Percentiles rank a stretch among this genome's conserved stretches.
These are phyloP conservation scores for Brassica cretica DNA, from an alignment of 345 rosid species.

Conservation along the genomic window DNA sequence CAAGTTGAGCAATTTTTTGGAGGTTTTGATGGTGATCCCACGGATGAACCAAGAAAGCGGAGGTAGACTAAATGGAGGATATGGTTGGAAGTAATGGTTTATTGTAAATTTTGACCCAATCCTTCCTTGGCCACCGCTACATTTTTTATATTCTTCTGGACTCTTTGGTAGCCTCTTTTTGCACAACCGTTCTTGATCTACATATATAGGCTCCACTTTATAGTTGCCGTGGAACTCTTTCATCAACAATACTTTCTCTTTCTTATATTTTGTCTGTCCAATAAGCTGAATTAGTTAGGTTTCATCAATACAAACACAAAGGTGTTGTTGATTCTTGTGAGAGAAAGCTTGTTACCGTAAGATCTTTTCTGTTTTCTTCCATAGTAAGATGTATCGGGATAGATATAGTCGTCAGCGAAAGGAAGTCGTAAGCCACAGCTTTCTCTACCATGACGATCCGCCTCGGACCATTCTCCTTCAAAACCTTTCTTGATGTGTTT, in stretches of 20 bases:
- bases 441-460: neutral
- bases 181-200: conserved; percentile 61
- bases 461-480: conserved; percentile 1
- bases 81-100: conserved; percentile 72
- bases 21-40: conserved; percentile 60
- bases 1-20: conserved; percentile 45
- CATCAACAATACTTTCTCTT: conserved; percentile 62
- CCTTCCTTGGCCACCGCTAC: conserved; percentile 71
- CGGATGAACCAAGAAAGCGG: conserved; percentile 82
- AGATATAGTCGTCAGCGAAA: neutral
- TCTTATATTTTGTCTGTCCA: conserved; percentile 61
- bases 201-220: conserved; percentile 61
- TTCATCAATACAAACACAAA: neutral
- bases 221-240: conserved; percentile 69
- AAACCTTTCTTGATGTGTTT: neutral
- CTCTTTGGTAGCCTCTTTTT: conserved; percentile 54
- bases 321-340: neutral
- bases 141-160: conserved; percentile 59
- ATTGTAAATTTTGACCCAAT: conserved; percentile 67
- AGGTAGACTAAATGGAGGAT: conserved; percentile 60
- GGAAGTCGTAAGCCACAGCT: neutral
- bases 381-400: neutral
- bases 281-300: neutral
- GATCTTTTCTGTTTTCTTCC: conserved; percentile 1
- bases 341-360: conserved; percentile 1